Conservation (phyloP, 1,139 yeast genomes). For the Geotrichum phurueaensis region DNA sequence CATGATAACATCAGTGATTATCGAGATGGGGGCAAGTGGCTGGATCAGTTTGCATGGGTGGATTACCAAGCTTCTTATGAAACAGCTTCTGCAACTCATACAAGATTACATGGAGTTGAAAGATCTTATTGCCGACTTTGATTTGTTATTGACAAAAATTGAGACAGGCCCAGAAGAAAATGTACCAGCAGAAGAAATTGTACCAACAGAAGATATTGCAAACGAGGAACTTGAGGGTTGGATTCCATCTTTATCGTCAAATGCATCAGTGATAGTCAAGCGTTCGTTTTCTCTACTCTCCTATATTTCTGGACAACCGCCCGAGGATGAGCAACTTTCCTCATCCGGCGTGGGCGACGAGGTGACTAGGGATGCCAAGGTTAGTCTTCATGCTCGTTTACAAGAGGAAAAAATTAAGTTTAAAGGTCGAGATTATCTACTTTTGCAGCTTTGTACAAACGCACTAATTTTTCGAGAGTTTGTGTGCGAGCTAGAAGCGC, state of each 20-base stretch:
- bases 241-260: neutral
- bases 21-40: constrained; percentile 12
- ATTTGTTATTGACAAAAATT: neutral
- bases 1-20: constrained; percentile 9
- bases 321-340: too few species aligned
- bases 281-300: constrained; percentile 1
- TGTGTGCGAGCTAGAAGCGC: constrained; percentile 15
- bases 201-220: neutral
- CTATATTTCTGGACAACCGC: neutral
- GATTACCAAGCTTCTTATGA: constrained; percentile 6
- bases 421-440: neutral
- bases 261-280: neutral
- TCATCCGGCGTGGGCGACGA: neutral
- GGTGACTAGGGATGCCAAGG: neutral
- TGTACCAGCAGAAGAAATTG: neutral
- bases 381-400: neutral
- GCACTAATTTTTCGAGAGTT: constrained; percentile 14
- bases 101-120: neutral
- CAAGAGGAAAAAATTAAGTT: neutral
- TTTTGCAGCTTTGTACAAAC: constrained; percentile 7
- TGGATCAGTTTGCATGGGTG: constrained; percentile 15
- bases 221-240: neutral
- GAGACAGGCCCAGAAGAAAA: neutral
- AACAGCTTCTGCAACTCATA: neutral
- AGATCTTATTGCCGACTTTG: constrained; percentile 2